Conservation (phyloP, 768 basidiomycete species). For the Tylopilus sp. region DNA sequence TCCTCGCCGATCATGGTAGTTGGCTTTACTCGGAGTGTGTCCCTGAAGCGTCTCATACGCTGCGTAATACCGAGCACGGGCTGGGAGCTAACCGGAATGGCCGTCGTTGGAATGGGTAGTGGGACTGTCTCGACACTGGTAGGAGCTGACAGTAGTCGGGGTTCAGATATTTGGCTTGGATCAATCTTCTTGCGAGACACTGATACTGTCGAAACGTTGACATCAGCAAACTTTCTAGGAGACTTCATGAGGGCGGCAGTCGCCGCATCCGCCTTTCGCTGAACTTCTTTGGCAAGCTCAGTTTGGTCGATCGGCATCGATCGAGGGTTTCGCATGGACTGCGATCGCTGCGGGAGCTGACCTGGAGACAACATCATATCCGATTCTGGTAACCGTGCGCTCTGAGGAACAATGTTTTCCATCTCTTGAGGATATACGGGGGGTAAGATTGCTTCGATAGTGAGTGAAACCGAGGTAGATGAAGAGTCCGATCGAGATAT, state of each 20-base stretch:
- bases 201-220: conserved; percentile 41
- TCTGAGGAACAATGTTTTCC: conserved; percentile 9
- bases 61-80: conserved; percentile 56
- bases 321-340: conserved; percentile 38
- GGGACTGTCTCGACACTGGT: conserved; percentile 68
- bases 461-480: conserved; percentile 33
- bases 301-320: conserved; percentile 46
- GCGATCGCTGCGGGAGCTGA: conserved; percentile 26
- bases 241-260: conserved; percentile 56
- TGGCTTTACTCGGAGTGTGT: conserved; percentile 58
- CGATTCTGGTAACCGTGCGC: not conserved
- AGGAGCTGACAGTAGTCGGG: conserved; percentile 62
- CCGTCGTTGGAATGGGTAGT: conserved; percentile 39
- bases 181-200: conserved; percentile 53
- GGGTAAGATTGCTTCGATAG: conserved; percentile 33
- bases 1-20: conserved; percentile 51
- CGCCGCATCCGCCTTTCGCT: conserved; percentile 65
- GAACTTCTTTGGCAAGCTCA: conserved; percentile 62
- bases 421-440: conserved; percentile 15
- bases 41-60: conserved; percentile 68
- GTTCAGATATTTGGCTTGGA: conserved; percentile 62
- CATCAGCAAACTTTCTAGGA: conserved; percentile 41
- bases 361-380: conserved; percentile 16
- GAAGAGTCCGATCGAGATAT: conserved; percentile 23
- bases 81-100: conserved; percentile 33